Conservation (phyloP, 805 yeast species). For the Metschnikowia similis region DNA sequence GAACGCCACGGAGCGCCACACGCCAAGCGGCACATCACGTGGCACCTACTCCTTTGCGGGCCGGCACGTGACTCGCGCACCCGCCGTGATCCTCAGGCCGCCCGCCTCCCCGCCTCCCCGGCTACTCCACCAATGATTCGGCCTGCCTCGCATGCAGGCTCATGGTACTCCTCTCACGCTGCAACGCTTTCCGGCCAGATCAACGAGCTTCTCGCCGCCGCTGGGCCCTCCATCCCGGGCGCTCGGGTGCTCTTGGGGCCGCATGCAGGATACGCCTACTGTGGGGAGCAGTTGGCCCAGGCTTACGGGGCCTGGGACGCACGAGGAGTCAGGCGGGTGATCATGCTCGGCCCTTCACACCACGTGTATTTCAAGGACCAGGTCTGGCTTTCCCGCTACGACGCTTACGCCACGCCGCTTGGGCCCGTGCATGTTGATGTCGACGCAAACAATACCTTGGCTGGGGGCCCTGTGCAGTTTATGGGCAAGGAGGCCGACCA, state of each 20-base stretch:
- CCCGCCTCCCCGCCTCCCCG: not conserved
- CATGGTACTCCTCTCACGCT: conserved; percentile 69
- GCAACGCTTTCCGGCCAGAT: conserved; percentile 47
- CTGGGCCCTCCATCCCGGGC: conserved; percentile 16
- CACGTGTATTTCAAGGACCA: conserved; percentile 71
- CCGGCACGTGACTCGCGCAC: not conserved
- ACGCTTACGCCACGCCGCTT: conserved; percentile 71
- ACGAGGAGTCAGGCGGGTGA: conserved; percentile 53
- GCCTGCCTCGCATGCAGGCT: conserved; percentile 84
- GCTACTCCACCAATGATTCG: conserved; percentile 25
- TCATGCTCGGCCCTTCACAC: conserved; percentile 90
- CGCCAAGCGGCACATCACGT: no score
- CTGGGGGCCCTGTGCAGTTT: conserved; percentile 38
- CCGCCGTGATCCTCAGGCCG: not conserved
- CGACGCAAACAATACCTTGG: conserved; percentile 35
- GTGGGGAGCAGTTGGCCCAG: conserved; percentile 74
- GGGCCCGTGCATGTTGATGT: conserved; percentile 71
- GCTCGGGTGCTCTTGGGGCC: conserved; percentile 43
- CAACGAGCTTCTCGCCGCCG: conserved; percentile 40
- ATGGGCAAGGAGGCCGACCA: conserved; percentile 65
- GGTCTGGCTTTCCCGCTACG: conserved; percentile 51
- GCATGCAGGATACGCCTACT: conserved; percentile 89
- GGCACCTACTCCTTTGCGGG: no score
- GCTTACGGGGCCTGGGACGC: conserved; percentile 72
- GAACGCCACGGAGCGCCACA: no score